These are phyloP conservation scores for Microstegium vimineum DNA, from an alignment of 176 grass and related monocot species.

Conservation along the genomic window DNA sequence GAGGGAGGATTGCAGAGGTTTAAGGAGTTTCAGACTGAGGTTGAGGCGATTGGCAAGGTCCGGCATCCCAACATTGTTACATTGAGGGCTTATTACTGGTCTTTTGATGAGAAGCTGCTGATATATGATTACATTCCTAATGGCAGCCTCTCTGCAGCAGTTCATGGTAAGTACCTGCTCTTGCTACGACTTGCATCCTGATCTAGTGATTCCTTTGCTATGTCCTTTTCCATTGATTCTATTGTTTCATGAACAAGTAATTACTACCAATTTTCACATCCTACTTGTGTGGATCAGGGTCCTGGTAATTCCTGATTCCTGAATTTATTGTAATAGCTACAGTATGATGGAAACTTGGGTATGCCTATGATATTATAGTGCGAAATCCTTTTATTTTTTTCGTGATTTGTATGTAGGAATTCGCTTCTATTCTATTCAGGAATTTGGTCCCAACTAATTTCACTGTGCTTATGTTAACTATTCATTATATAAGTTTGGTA, in stretches of 20 bases:
- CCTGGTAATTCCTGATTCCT: neutral
- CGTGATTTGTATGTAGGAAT: neutral
- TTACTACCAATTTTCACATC: neutral
- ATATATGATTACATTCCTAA: conserved; percentile 97
- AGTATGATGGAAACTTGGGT: neutral
- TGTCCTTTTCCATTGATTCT: neutral
- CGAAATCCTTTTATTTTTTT: neutral
- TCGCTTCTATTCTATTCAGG: neutral
- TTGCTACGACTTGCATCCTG: neutral
- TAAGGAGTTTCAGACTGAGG: conserved; percentile 87
- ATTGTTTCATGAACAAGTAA: neutral
- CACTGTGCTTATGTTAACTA: neutral
- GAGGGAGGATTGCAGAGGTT: conserved; percentile 89
- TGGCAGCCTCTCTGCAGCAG: conserved; percentile 69
- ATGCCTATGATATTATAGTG: neutral
- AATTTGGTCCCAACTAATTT: neutral
- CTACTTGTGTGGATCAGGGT: neutral
- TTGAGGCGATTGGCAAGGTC: conserved; percentile 89
- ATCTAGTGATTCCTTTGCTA: neutral
- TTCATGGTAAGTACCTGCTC: conserved; percentile 61
- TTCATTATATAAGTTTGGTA: neutral
- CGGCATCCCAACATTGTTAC: conserved; percentile 84
- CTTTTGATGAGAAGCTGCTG: conserved; percentile 88
- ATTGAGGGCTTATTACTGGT: conserved; percentile 97
- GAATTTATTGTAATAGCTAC: neutral